Evolutionary conservation across 2,329 filamentous ascomycete species (phyloP).

Genomic region (Raffaelea deltoideospora): DNA sequence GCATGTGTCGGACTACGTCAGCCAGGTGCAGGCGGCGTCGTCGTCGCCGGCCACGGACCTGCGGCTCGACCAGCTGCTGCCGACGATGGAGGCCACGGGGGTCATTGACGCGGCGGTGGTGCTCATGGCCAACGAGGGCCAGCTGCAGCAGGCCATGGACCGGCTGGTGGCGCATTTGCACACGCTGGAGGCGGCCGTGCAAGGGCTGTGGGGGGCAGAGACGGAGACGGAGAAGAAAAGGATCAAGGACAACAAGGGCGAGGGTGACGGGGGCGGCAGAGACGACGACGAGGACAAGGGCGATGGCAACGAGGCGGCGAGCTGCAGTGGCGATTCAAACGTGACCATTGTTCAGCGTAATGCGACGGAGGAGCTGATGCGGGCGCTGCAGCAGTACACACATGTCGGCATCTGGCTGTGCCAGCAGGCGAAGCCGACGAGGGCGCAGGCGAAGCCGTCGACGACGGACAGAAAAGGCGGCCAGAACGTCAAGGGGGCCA

Average conservation of each 20-base stretch:
- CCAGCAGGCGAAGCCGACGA: conserved; percentile 53
- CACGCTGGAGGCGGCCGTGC: conserved; percentile 64
- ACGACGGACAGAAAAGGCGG: too few relatives aligned
- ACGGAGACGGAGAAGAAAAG: background rate
- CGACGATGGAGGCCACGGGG: conserved; percentile 76
- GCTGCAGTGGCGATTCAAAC: conserved; percentile 4
- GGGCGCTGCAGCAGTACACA: conserved; percentile 73
- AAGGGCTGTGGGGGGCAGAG: conserved; percentile 49
- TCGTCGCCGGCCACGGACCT: too few relatives aligned
- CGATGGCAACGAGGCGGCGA: background rate
- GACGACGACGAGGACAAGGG: background rate
- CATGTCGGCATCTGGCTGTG: conserved; percentile 94
- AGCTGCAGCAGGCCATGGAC: conserved; percentile 68
- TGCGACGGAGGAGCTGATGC: conserved; percentile 57
- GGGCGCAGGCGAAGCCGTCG: background rate
- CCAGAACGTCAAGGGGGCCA: background rate
- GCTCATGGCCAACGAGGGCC: conserved; percentile 76
- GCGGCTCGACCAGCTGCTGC: conserved; percentile 63
- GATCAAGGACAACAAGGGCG: conserved; percentile 26
- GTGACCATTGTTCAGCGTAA: conserved; percentile 19
- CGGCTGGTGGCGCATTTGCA: conserved; percentile 68
- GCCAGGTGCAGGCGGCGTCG: conserved; percentile 55
- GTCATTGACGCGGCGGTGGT: conserved; percentile 88
- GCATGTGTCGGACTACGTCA: conserved; percentile 77
- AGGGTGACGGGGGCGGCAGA: conserved; percentile 11